These are phyloP conservation scores for Onygenales sp. DNA, from an alignment of 2,329 filamentous ascomycete genomes.

Conservation along the genomic window DNA sequence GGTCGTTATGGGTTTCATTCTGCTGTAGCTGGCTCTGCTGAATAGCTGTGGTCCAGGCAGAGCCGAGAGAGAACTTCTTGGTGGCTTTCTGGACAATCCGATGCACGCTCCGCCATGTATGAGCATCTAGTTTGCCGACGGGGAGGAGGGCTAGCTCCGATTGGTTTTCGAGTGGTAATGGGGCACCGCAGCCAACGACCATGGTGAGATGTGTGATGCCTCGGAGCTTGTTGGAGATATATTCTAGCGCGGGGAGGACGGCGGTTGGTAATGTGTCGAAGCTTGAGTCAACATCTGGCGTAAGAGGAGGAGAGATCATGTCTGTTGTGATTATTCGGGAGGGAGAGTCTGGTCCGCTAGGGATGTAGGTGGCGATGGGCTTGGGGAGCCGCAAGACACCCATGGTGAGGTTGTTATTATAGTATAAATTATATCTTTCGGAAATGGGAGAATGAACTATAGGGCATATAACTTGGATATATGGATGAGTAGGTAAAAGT, in stretches of 20 bases:
- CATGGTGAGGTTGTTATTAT: slow-evolving; percentile 15
- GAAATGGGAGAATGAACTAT: not conserved
- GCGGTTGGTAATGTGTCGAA: slow-evolving; percentile 24
- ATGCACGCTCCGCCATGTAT: slow-evolving; percentile 22
- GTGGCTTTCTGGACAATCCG: slow-evolving; percentile 28
- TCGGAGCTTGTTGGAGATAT: slow-evolving; percentile 32
- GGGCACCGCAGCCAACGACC: slow-evolving; percentile 31
- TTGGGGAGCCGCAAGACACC: slow-evolving; percentile 27
- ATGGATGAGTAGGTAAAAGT: too few relatives aligned
- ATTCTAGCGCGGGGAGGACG: slow-evolving; percentile 30
- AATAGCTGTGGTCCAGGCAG: slow-evolving; percentile 30
- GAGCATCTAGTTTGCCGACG: slow-evolving; percentile 22
- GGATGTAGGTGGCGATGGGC: slow-evolving; percentile 26
- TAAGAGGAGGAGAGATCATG: slow-evolving; percentile 34
- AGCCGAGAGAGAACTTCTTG: slow-evolving; percentile 28
- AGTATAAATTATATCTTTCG: not conserved
- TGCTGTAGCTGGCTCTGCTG: slow-evolving; percentile 26
- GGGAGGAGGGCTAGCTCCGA: slow-evolving; percentile 32
- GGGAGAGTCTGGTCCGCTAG: slow-evolving; percentile 9
- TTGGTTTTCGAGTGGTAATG: slow-evolving; percentile 27
- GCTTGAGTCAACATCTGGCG: slow-evolving; percentile 28
- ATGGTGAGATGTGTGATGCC: slow-evolving; percentile 31
- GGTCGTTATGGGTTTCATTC: slow-evolving; percentile 19
- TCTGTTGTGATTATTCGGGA: slow-evolving; percentile 22
- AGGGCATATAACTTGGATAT: not conserved